phyloP scores from a whole-genome alignment of 225 moss, liverwort and hornwort species.

The Physcomitrium patens region DNA sequence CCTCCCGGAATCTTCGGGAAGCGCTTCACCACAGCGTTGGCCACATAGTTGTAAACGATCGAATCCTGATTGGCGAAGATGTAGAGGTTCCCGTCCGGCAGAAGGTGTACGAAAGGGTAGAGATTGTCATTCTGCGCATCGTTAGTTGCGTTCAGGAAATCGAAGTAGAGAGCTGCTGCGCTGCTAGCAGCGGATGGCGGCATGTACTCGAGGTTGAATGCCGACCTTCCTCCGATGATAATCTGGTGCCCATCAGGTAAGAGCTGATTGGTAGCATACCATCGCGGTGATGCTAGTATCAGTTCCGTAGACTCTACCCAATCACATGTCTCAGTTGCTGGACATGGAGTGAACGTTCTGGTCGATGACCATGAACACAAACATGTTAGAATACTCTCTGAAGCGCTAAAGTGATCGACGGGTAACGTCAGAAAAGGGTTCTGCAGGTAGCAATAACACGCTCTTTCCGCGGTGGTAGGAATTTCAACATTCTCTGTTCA shows the following conservation, averaged over 20 bases:
- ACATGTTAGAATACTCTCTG: background rate
- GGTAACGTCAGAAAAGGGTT: background rate
- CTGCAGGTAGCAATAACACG: too few species aligned
- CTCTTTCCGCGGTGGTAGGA: too few species aligned
- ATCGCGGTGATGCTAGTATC: slow-evolving; percentile 50
- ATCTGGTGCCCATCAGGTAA: slow-evolving; percentile 66
- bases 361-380: too few species aligned
- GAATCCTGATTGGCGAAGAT: slow-evolving; percentile 76
- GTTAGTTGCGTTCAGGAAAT: slow-evolving; percentile 55
- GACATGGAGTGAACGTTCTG: slow-evolving; percentile 57
- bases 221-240: slow-evolving; percentile 55
- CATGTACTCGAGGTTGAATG: slow-evolving; percentile 57
- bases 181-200: slow-evolving; percentile 34
- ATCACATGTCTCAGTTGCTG: slow-evolving; percentile 48
- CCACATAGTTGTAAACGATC: slow-evolving; percentile 53
- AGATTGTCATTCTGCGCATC: slow-evolving; percentile 56
- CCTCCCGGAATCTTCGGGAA: slow-evolving; percentile 65
- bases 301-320: slow-evolving; percentile 55
- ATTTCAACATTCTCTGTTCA: too few species aligned
- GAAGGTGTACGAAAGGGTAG: slow-evolving; percentile 70
- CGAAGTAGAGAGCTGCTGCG: slow-evolving; percentile 33
- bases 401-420: slow-evolving; percentile 17
- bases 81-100: slow-evolving; percentile 69
- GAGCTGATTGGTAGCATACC: slow-evolving; percentile 78
- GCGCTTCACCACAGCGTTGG: slow-evolving; percentile 52